Base-by-base conservation (phyloP, 2,329 filamentous ascomycete genomes). In the Alternaria triticimaculans region DNA sequence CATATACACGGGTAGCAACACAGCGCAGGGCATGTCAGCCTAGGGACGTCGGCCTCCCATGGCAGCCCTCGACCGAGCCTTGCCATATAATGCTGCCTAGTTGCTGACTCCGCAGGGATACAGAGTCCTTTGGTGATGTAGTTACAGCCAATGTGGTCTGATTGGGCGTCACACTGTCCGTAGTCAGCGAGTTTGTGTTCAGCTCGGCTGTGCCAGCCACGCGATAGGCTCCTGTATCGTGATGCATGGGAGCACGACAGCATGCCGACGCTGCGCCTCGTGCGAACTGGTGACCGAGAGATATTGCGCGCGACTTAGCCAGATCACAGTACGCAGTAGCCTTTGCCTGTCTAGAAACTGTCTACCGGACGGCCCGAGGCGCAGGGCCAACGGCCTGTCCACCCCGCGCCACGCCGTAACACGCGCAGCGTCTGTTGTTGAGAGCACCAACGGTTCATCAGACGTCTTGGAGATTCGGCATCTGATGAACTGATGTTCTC, bases 201-300 rank as follows among this genome's bases (percentile, higher is more conserved):
- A 62, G 60, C 60, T 59, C 48, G 60, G 60, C 60, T 62, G 60
- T 62, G 60, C 43, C 25, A 59, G 50, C 41, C 49, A 21, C 28
- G 23, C 30, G n/a, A 37, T 41, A 43, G 25, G 28, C 60, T 54
- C 21, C 21, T 5, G 25, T 10, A 4, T 46, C n/a, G 33, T 53
- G 30, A 15, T 53, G 49, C 30, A 37, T 23, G 30, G 20, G 30
- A 41, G 37, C 49, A 53, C 30, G 37, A 20, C 28, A 33, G 49
- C 18, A 23, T 23, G 28, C 49, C 49, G 9, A 53, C 23, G 20
- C 49, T 53, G 30, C 28, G 30, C 49, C 49, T 53, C 30, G 28
- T 53, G 49, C 49, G 49, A 53, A 18, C 20, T 25, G 28, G 21
- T 14, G 49, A 25, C 49, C 30, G 30, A 25, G 30, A 25, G 10